phyloP scores from a whole-genome alignment of 1,284 basidiomycete genomes.

The Fistulina hepatica region DNA sequence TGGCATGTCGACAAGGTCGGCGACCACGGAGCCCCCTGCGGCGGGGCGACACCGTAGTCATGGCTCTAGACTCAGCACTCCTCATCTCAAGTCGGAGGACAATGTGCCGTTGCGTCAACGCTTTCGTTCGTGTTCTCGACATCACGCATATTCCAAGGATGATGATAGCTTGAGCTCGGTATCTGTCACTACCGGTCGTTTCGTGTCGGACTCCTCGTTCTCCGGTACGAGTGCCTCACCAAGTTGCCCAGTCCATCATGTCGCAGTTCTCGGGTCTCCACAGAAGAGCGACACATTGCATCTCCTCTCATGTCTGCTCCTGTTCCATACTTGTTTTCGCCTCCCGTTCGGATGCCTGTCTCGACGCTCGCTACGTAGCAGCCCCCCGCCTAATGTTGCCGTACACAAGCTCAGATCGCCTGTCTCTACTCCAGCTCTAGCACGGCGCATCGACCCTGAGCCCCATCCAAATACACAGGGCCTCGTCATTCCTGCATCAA shows the following conservation, averaged over 20 bases:
- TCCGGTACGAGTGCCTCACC: not conserved
- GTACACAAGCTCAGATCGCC: slow-evolving; percentile 26
- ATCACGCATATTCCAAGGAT: slow-evolving; percentile 1
- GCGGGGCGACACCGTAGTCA: slow-evolving; percentile 12
- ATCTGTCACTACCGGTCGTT: too few relatives aligned
- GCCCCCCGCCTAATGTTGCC: slow-evolving; percentile 22
- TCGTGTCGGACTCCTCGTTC: too few relatives aligned
- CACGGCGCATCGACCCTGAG: slow-evolving; percentile 44
- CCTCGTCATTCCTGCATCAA: slow-evolving; percentile 36
- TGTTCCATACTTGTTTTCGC: slow-evolving; percentile 7
- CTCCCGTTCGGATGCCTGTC: slow-evolving; percentile 15
- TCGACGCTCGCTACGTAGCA: slow-evolving; percentile 8
- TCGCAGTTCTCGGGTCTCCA: not conserved
- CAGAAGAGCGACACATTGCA: slow-evolving; percentile 2
- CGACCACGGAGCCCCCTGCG: slow-evolving; percentile 8
- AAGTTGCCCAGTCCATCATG: not conserved
- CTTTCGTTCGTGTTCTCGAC: too few relatives aligned
- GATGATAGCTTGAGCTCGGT: too few relatives aligned
- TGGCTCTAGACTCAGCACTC: slow-evolving; percentile 22
- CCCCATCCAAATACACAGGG: slow-evolving; percentile 32
- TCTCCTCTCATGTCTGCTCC: slow-evolving; percentile 6
- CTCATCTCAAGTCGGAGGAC: slow-evolving; percentile 14
- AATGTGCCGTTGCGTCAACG: too few relatives aligned
- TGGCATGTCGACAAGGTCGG: slow-evolving; percentile 35
- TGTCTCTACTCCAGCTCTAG: slow-evolving; percentile 34